Evolutionary conservation across 148 eudicot genomes (phyloP), one percentile per base, ranked within the genome.

Genomic region (Silene uniflora): DNA sequence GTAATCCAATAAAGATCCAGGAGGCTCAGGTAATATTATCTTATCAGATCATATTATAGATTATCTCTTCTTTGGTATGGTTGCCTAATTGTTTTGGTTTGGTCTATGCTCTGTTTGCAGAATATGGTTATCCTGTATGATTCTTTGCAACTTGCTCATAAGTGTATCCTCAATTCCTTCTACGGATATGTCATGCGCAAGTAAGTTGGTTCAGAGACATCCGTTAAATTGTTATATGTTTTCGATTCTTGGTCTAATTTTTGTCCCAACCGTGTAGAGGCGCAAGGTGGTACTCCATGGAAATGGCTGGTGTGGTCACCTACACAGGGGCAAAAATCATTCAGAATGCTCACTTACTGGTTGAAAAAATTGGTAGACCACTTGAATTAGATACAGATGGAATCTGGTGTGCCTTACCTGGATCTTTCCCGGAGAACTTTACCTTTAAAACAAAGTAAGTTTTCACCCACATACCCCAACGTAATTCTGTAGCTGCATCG

Each of bases 201-300:
- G 99, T 95, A 88, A 85, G 91, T 72, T 44, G 52, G 39, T 52
- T 13, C 65, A 46, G 68, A 24, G 58, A 74, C 17, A 7, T 19
- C 22, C 19, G 25, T 61, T 76, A 17, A 44, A 52, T 52, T 52
- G 56, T 52, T 76, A 52, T 73, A 44, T 49, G 59, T 62, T 62
- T 46, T 46, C 62, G 60, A 42, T 46, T 64, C 12, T 67, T 61
- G 67, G 12, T 55, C 72, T 59, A 49, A 58, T 24, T 69, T 68
- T 8, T 12, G 24, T 3, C 32, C 49, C 46, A 3, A 7, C 35
- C 39, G 22, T 32, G 44, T 71, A 95, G 99, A 85, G 99, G 99
- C 86, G 99, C 99, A 69, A 86, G 99, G 82, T 95, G 99, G 99
- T 95, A 92, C 76, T 95, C 99, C 39, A 95, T 95, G 99, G 99